Evolutionary conservation across 2,329 filamentous ascomycete genomes (phyloP), one percentile per base, ranked within the genome.

Genomic region (Alternaria conjuncta): DNA sequence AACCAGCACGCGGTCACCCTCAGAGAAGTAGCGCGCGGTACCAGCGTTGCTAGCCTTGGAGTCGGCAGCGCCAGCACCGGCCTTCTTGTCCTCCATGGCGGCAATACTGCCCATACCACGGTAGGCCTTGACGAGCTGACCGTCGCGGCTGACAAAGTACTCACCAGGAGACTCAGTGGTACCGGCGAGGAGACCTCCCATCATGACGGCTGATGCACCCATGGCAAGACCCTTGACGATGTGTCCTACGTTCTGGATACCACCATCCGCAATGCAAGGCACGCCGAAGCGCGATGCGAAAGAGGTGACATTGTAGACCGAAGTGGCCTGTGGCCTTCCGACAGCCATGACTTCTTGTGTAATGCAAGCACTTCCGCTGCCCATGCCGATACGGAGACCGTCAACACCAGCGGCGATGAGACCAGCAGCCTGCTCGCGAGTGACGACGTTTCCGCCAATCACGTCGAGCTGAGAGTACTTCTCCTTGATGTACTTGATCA

Each of bases 281-380:
- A 99, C 94, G 66, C 96, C 96, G 76, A 99, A 99, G 71, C 90
- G 90, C 61, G 92, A 92, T 56, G 96, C 95, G 76, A 99, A 99
- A 57, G 89, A 86, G 76, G 92, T 90, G 74, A 99, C 96, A 72
- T 90, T 92, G 86, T 92, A 94, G 64, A 99, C 95, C 46, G 96
- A 90, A 26, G 94, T 93, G 45, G 96, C 96, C 84, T 99, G 96
- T 61, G 96, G 96, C 75, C 96, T 92, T 64, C 96, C 96, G 54
- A 99, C 95, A 72, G 96, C 96, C 96, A 99, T 99, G 79, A 99
- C 96, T 84, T 99, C 96, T 84, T 99, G 96, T 60, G 96, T 99
- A 75, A 99, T 99, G 83, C 96, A 99, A 78, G 96, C 96, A 78
- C 93, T 97, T 78, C 96, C 96, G 79, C 93, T 97, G 73, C 96